phyloP scores from a whole-genome alignment of 371 early-diverging fungal genomes.

The Haplosporangium sp. region DNA sequence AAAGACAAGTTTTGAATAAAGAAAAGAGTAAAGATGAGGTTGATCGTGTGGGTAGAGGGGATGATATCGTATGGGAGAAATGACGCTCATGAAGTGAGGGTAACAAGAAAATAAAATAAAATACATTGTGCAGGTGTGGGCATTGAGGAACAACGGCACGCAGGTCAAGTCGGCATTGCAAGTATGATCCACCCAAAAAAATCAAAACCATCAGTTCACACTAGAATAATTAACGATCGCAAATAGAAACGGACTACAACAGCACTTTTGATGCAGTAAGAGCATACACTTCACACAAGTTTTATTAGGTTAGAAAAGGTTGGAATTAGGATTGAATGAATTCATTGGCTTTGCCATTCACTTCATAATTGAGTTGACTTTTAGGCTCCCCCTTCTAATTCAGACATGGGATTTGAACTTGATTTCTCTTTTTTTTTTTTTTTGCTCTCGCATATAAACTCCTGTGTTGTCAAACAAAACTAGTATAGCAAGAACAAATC shows the following conservation, averaged over 20 bases:
- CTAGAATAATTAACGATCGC: conserved; percentile 5
- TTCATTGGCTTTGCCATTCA: not conserved
- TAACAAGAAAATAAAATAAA: not conserved
- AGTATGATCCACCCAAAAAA: not conserved
- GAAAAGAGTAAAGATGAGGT: conserved; percentile 2
- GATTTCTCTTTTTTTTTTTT: not conserved
- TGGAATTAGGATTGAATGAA: conserved; percentile 6
- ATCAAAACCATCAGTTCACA: conserved; percentile 4
- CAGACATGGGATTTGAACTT: not conserved
- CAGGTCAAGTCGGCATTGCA: conserved; percentile 4
- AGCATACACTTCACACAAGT: not conserved
- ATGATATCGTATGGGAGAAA: not conserved
- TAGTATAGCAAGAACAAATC: not conserved
- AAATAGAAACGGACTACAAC: not conserved
- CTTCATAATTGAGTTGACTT: not conserved
- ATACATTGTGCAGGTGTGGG: not conserved
- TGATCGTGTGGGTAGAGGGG: conserved; percentile 1
- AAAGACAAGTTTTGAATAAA: not conserved
- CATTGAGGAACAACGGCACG: not conserved
- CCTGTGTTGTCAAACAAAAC: not conserved
- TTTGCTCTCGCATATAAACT: not conserved
- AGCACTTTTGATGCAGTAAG: not conserved
- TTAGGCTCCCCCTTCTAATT: not conserved
- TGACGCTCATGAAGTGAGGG: conserved; percentile 1
- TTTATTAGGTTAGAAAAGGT: not conserved